Base-by-base conservation (phyloP, 345 rosid species). In the Arabis alpina region DNA sequence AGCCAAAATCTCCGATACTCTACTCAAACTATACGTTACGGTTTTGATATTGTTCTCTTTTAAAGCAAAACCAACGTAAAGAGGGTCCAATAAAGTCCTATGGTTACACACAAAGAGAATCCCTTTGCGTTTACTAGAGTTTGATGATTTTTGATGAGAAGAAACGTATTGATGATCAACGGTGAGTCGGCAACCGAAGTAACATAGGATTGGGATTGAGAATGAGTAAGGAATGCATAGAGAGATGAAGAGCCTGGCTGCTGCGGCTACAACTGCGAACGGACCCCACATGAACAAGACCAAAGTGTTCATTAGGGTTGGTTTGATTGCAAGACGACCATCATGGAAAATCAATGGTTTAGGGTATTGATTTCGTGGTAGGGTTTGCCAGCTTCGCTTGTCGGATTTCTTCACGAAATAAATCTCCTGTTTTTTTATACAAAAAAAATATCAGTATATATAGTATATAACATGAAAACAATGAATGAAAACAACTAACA, bases 311-410 rank as follows among this genome's bases (percentile, higher is more conserved):
- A 60, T 12, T 19, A 80, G 83, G 25, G 83, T 79, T 41, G 97
- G 98, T 47, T 52, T 81, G n/a, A 84, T 71, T 30, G 91, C 93
- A 19, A 92, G 73, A 58, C 97, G 77, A n/a, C 95, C 93, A 47
- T 92, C 98, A 32, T 88, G 98, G 70, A 90, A 92, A 15, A 90
- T 78, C 19, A 90, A 71, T 66, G 92, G 87, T 57, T 81, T 85
- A 12, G 87, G 83, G 77, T 87, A 84, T 34, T 63, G 77, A 8
- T 72, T 68, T 51, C 75, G 73, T 13, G 86, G 81, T 39, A 90
- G 84, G 19, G 56, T 66, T 60, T 71, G 80, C 93, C 90, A 84
- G 64, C 48, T 80, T 62, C 75, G 73, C 63, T 88, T 88, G 75
- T 92, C 97, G 2, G 79, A 72, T 72, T 68, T 76, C 55, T 73